Evolutionary conservation across 257 asterid species (phyloP).

Genomic region (Nicotiana noctiflora): DNA sequence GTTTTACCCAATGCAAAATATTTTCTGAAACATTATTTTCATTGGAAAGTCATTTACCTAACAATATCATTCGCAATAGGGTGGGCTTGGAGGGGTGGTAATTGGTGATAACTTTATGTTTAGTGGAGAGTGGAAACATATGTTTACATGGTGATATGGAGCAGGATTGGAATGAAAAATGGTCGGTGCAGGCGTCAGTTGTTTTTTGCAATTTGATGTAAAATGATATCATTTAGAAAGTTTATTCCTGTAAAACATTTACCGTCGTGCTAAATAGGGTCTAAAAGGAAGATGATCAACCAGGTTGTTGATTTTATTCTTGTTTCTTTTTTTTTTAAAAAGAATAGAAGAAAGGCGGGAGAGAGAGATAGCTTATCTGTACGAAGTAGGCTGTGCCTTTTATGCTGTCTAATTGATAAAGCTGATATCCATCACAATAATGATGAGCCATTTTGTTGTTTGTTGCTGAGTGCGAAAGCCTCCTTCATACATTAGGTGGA

Average conservation of each 20-base stretch:
- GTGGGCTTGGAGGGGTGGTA: not conserved
- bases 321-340: not conserved
- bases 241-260: not conserved
- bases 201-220: not conserved
- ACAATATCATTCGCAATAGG: no score
- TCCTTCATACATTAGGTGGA: not conserved
- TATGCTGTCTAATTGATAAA: not conserved
- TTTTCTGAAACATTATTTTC: not conserved
- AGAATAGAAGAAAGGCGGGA: no score
- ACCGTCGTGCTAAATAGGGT: not conserved
- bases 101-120: not conserved
- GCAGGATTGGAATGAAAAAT: not conserved
- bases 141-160: not conserved
- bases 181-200: not conserved
- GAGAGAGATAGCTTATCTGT: not conserved
- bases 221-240: not conserved
- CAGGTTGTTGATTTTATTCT: not conserved
- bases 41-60: not conserved
- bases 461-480: not conserved
- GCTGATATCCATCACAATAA: not conserved
- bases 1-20: not conserved
- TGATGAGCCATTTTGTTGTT: not conserved
- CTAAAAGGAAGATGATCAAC: not conserved
- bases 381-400: not conserved
- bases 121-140: constrained; percentile 3